phyloP scores from a whole-genome alignment of 1,284 basidiomycete species.

The Porogramme epimiltina region DNA sequence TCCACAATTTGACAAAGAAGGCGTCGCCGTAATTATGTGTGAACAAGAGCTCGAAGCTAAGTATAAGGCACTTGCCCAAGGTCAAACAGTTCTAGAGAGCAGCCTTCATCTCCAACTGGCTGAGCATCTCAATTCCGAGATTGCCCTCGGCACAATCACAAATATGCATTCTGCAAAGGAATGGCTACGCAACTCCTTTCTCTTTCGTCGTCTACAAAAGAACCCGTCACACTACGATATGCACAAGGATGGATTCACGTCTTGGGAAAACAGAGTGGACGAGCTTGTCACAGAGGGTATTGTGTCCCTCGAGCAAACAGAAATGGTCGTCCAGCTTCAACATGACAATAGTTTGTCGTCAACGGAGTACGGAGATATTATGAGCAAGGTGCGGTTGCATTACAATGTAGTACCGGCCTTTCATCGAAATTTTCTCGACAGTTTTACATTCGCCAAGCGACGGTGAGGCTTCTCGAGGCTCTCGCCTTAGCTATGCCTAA shows the following conservation, averaged over 20 bases:
- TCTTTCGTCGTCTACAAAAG: slow-evolving; percentile 81
- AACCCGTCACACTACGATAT: slow-evolving; percentile 81
- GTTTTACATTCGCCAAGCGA: slow-evolving; percentile 75
- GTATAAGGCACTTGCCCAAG: slow-evolving; percentile 67
- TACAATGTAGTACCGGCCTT: too few relatives aligned
- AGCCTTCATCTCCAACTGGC: slow-evolving; percentile 81
- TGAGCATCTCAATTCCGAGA: slow-evolving; percentile 93
- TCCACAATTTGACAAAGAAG: slow-evolving; percentile 88
- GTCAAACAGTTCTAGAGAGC: slow-evolving; percentile 79
- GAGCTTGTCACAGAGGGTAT: slow-evolving; percentile 73
- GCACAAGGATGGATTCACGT: slow-evolving; percentile 55
- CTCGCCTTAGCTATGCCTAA: not conserved
- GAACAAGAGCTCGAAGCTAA: slow-evolving; percentile 73
- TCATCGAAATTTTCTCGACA: too few relatives aligned
- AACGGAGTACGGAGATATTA: slow-evolving; percentile 80
- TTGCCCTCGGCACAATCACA: slow-evolving; percentile 81
- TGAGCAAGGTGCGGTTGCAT: slow-evolving; percentile 71
- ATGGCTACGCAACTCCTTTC: slow-evolving; percentile 83
- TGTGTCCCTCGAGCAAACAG: slow-evolving; percentile 52
- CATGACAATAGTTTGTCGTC: slow-evolving; percentile 45
- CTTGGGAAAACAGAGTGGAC: slow-evolving; percentile 72
- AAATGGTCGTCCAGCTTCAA: slow-evolving; percentile 54
- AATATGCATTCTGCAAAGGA: slow-evolving; percentile 66
- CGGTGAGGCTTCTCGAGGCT: slow-evolving; percentile 42
- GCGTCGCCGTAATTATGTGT: slow-evolving; percentile 79